Conservation (phyloP, 441 rosid genomes). For the Cnidoscolus chayamansa region DNA sequence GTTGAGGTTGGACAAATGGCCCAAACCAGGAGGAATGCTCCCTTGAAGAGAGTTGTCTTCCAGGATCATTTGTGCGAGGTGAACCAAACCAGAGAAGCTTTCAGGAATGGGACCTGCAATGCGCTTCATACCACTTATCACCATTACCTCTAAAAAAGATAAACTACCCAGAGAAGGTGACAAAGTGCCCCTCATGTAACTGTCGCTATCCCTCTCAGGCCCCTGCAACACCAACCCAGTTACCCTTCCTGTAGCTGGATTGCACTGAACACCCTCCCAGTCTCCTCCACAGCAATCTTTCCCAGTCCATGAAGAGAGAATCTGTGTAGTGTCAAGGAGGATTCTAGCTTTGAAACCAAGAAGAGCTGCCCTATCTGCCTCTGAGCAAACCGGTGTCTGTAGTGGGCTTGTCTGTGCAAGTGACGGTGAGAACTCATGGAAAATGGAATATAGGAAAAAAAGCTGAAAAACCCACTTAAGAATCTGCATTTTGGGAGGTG, state of each 20-base stretch:
- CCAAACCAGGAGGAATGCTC: slow-evolving; percentile 56
- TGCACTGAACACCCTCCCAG: slow-evolving; percentile 90
- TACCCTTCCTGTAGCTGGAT: slow-evolving; percentile 66
- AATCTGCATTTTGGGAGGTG: slow-evolving; percentile 59
- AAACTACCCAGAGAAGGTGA: slow-evolving; percentile 64
- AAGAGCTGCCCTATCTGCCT: slow-evolving; percentile 65
- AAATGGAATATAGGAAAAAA: slow-evolving; percentile 35
- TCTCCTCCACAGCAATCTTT: slow-evolving; percentile 73
- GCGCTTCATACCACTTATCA: slow-evolving; percentile 65
- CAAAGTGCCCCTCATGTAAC: slow-evolving; percentile 78
- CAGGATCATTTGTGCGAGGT: slow-evolving; percentile 55
- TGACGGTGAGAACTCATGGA: slow-evolving; percentile 28
- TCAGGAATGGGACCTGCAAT: slow-evolving; percentile 78
- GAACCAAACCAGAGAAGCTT: slow-evolving; percentile 44
- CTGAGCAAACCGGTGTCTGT: slow-evolving; percentile 43
- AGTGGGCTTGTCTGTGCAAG: slow-evolving; percentile 26
- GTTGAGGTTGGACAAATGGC: slow-evolving; percentile 46
- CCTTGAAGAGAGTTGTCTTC: slow-evolving; percentile 79
- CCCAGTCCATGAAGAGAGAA: slow-evolving; percentile 72
- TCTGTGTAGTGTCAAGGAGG: slow-evolving; percentile 63
- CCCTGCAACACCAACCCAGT: slow-evolving; percentile 50
- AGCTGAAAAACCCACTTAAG: slow-evolving; percentile 51
- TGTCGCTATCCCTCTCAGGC: slow-evolving; percentile 39
- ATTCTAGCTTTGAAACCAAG: slow-evolving; percentile 72
- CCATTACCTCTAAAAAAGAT: slow-evolving; percentile 55